These are phyloP conservation scores for Nephelium lappaceum DNA, from an alignment of 345 rosid species.

Conservation along the genomic window DNA sequence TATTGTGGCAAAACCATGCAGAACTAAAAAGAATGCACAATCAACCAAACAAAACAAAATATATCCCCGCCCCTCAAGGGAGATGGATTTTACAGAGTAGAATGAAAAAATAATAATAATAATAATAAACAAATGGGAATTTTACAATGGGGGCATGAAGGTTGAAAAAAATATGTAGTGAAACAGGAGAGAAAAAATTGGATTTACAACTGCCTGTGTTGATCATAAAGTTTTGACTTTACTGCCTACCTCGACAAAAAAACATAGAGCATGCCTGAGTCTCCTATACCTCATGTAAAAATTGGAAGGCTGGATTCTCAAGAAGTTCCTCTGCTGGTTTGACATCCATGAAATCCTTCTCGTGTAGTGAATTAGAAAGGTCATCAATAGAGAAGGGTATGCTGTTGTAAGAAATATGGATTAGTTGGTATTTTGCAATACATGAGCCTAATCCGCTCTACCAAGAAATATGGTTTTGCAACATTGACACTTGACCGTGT, in stretches of 20 bases:
- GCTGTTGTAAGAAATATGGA: constrained; percentile 43
- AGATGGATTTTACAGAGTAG: constrained; percentile 40
- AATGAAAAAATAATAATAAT: constrained; percentile 24
- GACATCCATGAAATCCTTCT: constrained; percentile 82
- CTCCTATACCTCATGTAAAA: constrained; percentile 64
- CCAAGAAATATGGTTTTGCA: background rate
- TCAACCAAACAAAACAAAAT: constrained; percentile 14
- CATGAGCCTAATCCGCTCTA: background rate
- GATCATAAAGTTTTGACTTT: constrained; percentile 12
- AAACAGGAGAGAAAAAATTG: constrained; percentile 18
- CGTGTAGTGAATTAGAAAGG: constrained; percentile 74
- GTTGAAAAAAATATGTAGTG: background rate
- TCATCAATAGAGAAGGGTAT: constrained; percentile 97
- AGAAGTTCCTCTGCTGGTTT: constrained; percentile 78
- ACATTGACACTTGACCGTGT: background rate
- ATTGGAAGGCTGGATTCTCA: constrained; percentile 78
- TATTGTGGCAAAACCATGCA: constrained; percentile 25
- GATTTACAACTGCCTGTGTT: constrained; percentile 30
- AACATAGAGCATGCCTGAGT: constrained; percentile 24
- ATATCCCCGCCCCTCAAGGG: constrained; percentile 28
- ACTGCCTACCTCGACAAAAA: constrained; percentile 26
- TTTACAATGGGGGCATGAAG: constrained; percentile 33
- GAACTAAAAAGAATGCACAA: constrained; percentile 13
- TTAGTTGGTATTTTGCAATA: constrained; percentile 7
- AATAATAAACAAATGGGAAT: constrained; percentile 46